Evolutionary conservation across 495 filamentous ascomycete genomes (phyloP), one percentile per base, ranked within the genome.

Genomic region (Aspergillus homomorphus): DNA sequence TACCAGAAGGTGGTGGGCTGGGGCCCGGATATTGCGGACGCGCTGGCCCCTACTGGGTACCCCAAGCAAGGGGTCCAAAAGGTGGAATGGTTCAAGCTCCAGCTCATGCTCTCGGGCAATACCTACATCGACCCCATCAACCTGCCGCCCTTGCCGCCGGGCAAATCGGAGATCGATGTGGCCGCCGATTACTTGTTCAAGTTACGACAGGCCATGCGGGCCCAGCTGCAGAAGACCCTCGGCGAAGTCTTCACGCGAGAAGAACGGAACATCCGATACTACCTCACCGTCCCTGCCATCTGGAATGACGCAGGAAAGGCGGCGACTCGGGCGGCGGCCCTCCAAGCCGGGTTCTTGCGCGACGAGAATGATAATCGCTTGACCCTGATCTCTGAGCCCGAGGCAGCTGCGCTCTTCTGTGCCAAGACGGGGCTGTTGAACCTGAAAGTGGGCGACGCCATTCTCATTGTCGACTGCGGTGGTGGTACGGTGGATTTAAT

Each of bases 111-210:
- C 18, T 88, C 85, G 18, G 88, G 88, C 53, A 90, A 90, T 67
- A 91, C 87, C 4, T 91, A 91, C 68, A 89, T 91, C 59, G 88
- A 91, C 59, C 88, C 87, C 30, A 90, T 90, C 76, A 90, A 90
- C 72, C 79, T 90, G 43, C 88, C 88, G 30, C 86, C 87, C 45
- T 84, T 90, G 24, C 87, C 88, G 26, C 86, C 87, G 18, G 88
- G 87, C 59, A 90, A 90, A 71, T 89, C 87, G 8, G 87, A 90
- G 68, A 88, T 90, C 69, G 87, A 90, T 73, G 88, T 90, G 51
- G 87, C 87, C 21, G 88, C 87, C 58, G 88, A 90, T 68, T 90
- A 90, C 66, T 85, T 91, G 43, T 89, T 89, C 77, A 89, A 90
- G 67, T 73, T 90, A 57, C 85, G 87, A 44, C 87, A 89, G 72